These are phyloP conservation scores for Myochromella boudieri DNA, from an alignment of 768 basidiomycete species.

Conservation along the genomic window DNA sequence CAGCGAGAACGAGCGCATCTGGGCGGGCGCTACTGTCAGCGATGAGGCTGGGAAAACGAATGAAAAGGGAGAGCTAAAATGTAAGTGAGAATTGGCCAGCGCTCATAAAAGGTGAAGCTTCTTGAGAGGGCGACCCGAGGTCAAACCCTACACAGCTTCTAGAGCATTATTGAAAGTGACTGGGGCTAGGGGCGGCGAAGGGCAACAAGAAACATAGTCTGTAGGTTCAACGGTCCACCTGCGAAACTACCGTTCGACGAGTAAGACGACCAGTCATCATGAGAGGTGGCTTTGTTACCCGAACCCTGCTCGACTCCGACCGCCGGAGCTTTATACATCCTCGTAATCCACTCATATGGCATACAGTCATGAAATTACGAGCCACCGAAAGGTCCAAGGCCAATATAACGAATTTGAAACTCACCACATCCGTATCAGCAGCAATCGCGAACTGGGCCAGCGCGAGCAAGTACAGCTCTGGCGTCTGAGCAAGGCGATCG, in stretches of 20 bases:
- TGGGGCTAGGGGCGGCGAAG: no score
- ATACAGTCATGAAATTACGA: no score
- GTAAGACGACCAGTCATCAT: no score
- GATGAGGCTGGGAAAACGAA: not conserved
- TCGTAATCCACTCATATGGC: no score
- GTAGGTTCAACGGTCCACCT: not conserved
- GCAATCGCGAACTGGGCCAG: conserved; percentile 76
- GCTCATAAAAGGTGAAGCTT: not conserved
- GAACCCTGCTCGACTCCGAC: not conserved
- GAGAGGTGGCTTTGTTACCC: no score
- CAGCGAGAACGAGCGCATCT: conserved; percentile 87
- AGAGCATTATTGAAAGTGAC: no score
- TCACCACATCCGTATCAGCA: conserved; percentile 78
- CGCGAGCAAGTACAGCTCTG: conserved; percentile 78
- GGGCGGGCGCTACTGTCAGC: conserved; percentile 5
- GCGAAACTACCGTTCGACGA: no score
- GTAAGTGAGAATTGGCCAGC: not conserved
- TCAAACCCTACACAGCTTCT: no score
- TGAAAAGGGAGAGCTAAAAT: not conserved
- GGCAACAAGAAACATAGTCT: not conserved
- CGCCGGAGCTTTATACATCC: not conserved
- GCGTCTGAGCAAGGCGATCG: conserved; percentile 73
- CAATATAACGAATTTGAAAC: conserved; percentile 25
- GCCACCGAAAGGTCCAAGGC: no score
- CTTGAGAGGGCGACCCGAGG: no score